Conservation (phyloP, 2,329 filamentous ascomycete genomes). For the Diaporthe batatas region DNA sequence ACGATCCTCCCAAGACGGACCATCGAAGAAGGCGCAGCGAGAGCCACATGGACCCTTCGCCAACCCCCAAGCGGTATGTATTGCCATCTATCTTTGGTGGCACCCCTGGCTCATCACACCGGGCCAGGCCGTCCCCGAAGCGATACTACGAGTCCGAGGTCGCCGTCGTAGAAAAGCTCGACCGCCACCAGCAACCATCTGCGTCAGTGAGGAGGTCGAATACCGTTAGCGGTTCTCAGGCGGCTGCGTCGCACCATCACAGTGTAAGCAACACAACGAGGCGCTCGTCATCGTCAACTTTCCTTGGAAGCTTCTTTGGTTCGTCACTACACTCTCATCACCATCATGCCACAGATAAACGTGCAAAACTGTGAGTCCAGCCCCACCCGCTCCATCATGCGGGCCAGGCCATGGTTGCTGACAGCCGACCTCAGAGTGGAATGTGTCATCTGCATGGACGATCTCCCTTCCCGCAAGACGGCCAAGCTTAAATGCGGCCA, state of each 20-base stretch:
- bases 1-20: slow-evolving; percentile 47
- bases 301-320: slow-evolving; percentile 52
- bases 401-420: slow-evolving; percentile 38
- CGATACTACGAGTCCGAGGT: slow-evolving; percentile 51
- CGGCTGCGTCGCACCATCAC: slow-evolving; percentile 50
- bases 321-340: slow-evolving; percentile 44
- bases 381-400: background rate
- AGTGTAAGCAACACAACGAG: slow-evolving; percentile 54
- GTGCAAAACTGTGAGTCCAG: slow-evolving; percentile 45
- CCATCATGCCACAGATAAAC: slow-evolving; percentile 44
- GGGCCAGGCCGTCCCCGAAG: slow-evolving; percentile 43
- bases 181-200: slow-evolving; percentile 43
- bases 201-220: slow-evolving; percentile 51
- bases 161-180: slow-evolving; percentile 48
- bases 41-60: slow-evolving; percentile 45
- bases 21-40: slow-evolving; percentile 45
- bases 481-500: slow-evolving; percentile 83
- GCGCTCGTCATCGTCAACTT: slow-evolving; percentile 52
- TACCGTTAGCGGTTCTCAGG: slow-evolving; percentile 52
- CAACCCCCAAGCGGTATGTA: slow-evolving; percentile 51
- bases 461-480: slow-evolving; percentile 72
- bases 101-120: slow-evolving; percentile 34
- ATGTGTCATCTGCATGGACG: slow-evolving; percentile 81
- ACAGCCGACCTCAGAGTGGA: slow-evolving; percentile 66
- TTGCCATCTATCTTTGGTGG: slow-evolving; percentile 22